phyloP scores from a whole-genome alignment of 139 green algal species.

The Auxenochlorella pyrenoidosa region DNA sequence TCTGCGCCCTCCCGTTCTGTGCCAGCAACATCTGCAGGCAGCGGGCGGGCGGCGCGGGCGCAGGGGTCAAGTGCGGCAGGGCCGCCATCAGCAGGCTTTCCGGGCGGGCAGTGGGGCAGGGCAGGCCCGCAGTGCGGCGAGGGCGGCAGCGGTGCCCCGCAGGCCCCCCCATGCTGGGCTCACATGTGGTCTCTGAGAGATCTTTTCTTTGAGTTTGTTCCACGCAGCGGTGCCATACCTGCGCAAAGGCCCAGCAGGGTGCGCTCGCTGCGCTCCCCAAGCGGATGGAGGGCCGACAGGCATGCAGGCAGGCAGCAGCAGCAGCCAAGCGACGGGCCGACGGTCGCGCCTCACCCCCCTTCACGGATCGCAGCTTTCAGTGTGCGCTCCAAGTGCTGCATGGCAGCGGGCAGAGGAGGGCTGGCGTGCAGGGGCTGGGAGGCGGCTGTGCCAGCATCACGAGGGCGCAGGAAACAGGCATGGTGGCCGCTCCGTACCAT shows the following conservation, averaged over 20 bases:
- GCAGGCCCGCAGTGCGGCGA: no score
- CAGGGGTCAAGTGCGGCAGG: not conserved
- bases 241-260: not conserved
- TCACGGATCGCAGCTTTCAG: not conserved
- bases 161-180: no score
- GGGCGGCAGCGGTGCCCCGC: no score
- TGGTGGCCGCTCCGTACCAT: no score
- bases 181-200: not conserved
- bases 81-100: no score
- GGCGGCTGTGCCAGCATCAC: no score
- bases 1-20: not conserved
- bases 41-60: not conserved
- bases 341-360: slow-evolving; percentile 1
- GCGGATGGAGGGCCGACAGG: not conserved
- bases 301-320: not conserved
- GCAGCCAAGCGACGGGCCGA: not conserved
- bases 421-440: no score
- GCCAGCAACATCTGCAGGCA: not conserved
- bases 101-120: no score
- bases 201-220: not conserved
- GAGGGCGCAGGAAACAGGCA: no score
- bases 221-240: not conserved
- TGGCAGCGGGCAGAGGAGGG: not conserved
- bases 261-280: not conserved
- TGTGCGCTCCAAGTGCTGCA: slow-evolving; percentile 1